Base-by-base conservation (phyloP, 352 stramenopile genomes). In the Pythium folliculosum region DNA sequence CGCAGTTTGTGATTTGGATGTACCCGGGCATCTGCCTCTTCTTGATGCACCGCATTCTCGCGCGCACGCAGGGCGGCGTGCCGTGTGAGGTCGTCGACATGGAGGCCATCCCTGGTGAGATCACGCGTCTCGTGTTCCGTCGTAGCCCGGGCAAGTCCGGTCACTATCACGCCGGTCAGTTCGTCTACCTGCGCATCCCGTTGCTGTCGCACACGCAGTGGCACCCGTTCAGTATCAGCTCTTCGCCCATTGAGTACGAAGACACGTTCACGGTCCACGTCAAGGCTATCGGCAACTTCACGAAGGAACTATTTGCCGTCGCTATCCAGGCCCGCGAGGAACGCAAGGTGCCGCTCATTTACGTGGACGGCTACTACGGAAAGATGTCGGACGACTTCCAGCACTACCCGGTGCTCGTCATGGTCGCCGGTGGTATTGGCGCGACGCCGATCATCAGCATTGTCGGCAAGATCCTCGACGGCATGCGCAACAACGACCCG, bases 381-480 rank as follows among this genome's bases (percentile, higher is more conserved):
- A 89, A 91, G 50, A 92, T 92, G 80, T 91, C 87, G 27, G 78
- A 92, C 48, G 82, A 89, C 48, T 92, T 92, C 63, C 81, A 92
- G 71, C 81, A 92, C 58, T 94, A 92, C 71, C 81, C 82, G 0
- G 81, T 84, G 65, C 79, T 94, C 0, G 83, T 94, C 32, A 88
- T 94, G 45, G 73, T 94, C 14, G 82, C 81, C 37, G 86, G 86
- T 77, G 91, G 91, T 59, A 96, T 98, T 55, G 90, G 92, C 22
- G 80, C 89, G 8, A 98, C 92, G 1, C 92, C 92, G 8, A 80
- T 97, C 40, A 91, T 97, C 51, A 95, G 84, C 50, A 86, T 97
- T 37, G 59, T 97, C 13, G 89, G 89, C 57, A 91, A 97, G 65
- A 88, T 97, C 49, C 72, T 91, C 16, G 82, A 94, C 61, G 82